Evolutionary conservation across 768 basidiomycete species (phyloP).

Genomic region (Auricularia sp.): DNA sequence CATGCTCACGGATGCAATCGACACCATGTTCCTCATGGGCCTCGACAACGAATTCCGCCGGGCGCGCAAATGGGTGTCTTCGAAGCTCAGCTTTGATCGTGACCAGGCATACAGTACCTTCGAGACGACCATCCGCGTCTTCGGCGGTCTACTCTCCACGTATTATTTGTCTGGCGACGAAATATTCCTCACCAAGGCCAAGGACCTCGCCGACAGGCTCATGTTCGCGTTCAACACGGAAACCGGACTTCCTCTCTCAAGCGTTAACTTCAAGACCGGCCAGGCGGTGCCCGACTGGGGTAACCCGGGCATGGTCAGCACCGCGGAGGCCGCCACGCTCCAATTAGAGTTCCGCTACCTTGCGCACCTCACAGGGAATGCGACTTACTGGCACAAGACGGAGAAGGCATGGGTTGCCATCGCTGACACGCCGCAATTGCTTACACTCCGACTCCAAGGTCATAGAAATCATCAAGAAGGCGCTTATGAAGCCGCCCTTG

Average conservation of each 20-base stretch:
- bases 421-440: not conserved
- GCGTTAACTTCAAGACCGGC: slow-evolving; percentile 58
- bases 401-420: slow-evolving; percentile 42
- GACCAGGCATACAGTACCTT: slow-evolving; percentile 81
- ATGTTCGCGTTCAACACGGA: slow-evolving; percentile 74
- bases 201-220: slow-evolving; percentile 79
- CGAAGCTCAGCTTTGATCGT: slow-evolving; percentile 61
- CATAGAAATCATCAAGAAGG: slow-evolving; percentile 60
- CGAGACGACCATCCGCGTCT: slow-evolving; percentile 89
- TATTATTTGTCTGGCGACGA: slow-evolving; percentile 69
- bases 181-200: slow-evolving; percentile 65
- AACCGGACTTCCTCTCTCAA: slow-evolving; percentile 71
- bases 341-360: slow-evolving; percentile 90
- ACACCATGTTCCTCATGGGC: slow-evolving; percentile 81
- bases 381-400: slow-evolving; percentile 69
- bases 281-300: slow-evolving; percentile 52
- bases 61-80: slow-evolving; percentile 67
- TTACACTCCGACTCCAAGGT: slow-evolving; percentile 27
- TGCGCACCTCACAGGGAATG: slow-evolving; percentile 65
- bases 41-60: slow-evolving; percentile 68
- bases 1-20: slow-evolving; percentile 79
- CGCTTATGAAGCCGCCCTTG: slow-evolving; percentile 58
- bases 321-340: slow-evolving; percentile 80
- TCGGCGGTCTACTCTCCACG: slow-evolving; percentile 84
- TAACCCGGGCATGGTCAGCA: slow-evolving; percentile 55